Evolutionary conservation across 768 basidiomycete genomes (phyloP), one percentile per base, ranked within the genome.

Genomic region (Phlegmacium glaucopus): DNA sequence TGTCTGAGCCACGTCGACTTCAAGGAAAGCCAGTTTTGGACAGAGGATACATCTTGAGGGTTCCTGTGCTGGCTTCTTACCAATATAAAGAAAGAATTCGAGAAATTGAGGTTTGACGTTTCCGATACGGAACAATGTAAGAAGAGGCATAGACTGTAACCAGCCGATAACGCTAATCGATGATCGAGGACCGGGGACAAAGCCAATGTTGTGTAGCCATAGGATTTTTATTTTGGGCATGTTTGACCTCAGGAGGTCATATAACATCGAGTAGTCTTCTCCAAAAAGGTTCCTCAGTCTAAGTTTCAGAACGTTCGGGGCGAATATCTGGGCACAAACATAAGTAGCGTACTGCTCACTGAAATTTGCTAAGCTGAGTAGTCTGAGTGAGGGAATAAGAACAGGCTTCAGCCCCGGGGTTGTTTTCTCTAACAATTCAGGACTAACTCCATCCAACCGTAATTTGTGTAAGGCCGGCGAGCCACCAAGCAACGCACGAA

Each of bases 371-470:
- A 86, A 52, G 34, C 78, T 66, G 11, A 89, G 66, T 35, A 71
- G 72, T 49, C 69, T 73, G 10, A 89, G 71, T 26, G 68, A 54
- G 9, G 68, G 71, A 42, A 87, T 74, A 4, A 61, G 48, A 47
- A 87, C 58, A 5, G 82, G 76, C 1, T 51, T 43, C 10, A 66
- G 41, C 22, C 35, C 7, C 7, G 8, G 27, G 4, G 42, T n/a
- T 7, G 41, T 39, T 17, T 59, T 58, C 26, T 57, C 56, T 41
- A 59, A 48, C 54, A 58, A 70, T 45, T 59, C 61, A 16, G 85
- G 83, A 5, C 84, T 82, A 22, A 82, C 83, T 42, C 79, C 79
- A 56, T 86, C 80, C 30, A 89, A 56, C 12, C 77, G 69, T 36
- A 90, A 69, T 45, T 80, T 82, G 43, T 61, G 61, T 18, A 90